Conservation (phyloP, 2,329 filamentous ascomycete species). For the Chaetomium sp. region DNA sequence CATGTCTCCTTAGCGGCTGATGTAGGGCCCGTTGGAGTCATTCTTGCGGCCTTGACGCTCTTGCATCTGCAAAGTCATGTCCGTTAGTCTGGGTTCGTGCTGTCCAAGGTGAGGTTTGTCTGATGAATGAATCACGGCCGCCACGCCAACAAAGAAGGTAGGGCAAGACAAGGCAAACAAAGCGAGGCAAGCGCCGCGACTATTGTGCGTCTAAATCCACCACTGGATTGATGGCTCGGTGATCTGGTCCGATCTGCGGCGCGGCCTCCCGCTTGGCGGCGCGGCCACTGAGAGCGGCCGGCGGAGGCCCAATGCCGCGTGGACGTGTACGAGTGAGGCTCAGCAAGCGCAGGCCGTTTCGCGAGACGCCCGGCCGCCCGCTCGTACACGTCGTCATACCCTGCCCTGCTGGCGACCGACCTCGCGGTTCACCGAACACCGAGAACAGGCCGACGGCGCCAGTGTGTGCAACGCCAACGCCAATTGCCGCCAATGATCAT, state of each 20-base stretch:
- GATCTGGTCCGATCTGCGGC: constrained; percentile 13
- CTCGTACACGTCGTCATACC: constrained; percentile 2
- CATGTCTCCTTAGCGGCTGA: constrained; percentile 14
- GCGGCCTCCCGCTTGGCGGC: not conserved
- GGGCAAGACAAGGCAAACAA: not conserved
- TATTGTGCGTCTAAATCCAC: not conserved
- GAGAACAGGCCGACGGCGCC: not conserved
- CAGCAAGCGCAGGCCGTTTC: constrained; percentile 22
- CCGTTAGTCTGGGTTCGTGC: constrained; percentile 22
- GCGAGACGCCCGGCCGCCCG: constrained; percentile 20
- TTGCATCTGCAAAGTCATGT: constrained; percentile 47
- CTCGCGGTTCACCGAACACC: not conserved
- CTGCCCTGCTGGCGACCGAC: not conserved
- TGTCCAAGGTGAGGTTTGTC: not conserved
- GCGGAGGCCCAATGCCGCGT: constrained; percentile 2
- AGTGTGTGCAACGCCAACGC: not conserved
- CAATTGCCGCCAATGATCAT: not conserved
- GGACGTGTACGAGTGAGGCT: not conserved
- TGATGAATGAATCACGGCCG: constrained; percentile 2
- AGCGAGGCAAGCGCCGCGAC: not conserved
- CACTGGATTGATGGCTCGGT: constrained; percentile 1
- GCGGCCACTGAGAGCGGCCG: constrained; percentile 11
- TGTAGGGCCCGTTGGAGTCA: constrained; percentile 48
- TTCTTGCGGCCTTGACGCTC: constrained; percentile 57
- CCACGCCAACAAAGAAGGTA: not conserved